Evolutionary conservation across 805 yeast species (phyloP).

Genomic region (Wickerhamomyces rabaulensis): DNA sequence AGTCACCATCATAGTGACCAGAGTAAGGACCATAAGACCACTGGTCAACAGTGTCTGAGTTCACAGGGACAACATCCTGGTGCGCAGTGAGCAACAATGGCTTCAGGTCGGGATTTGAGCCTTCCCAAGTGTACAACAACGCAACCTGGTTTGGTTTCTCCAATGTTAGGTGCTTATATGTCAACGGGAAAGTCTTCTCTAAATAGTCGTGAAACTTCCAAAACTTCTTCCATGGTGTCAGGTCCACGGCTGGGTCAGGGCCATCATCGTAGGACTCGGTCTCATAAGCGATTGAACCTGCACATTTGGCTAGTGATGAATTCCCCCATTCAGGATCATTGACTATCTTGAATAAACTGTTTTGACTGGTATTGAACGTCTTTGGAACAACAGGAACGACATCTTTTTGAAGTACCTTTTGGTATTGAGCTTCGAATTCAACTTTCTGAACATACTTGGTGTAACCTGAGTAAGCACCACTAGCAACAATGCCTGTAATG

Average conservation of each 20-base stretch:
- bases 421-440: too few relatives aligned
- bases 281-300: conserved; percentile 57
- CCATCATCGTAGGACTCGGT: conserved; percentile 55
- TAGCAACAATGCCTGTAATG: too few relatives aligned
- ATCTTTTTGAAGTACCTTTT: too few relatives aligned
- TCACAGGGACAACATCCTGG: conserved; percentile 82
- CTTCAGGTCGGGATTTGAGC: conserved; percentile 44
- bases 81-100: conserved; percentile 76
- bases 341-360: not conserved
- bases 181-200: conserved; percentile 47
- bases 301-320: conserved; percentile 38
- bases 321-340: conserved; percentile 8
- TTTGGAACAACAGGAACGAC: too few relatives aligned
- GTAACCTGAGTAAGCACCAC: too few relatives aligned
- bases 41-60: conserved; percentile 46
- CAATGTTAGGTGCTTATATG: conserved; percentile 40
- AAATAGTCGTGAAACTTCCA: conserved; percentile 43
- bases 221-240: conserved; percentile 29
- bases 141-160: conserved; percentile 60
- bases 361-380: too few relatives aligned
- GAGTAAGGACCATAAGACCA: conserved; percentile 70
- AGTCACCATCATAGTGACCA: conserved; percentile 59
- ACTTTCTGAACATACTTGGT: too few relatives aligned
- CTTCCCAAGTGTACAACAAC: conserved; percentile 61
- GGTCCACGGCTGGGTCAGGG: conserved; percentile 23